These are phyloP conservation scores for Soucietia sequanensis DNA, from an alignment of 805 yeast species.

Conservation along the genomic window DNA sequence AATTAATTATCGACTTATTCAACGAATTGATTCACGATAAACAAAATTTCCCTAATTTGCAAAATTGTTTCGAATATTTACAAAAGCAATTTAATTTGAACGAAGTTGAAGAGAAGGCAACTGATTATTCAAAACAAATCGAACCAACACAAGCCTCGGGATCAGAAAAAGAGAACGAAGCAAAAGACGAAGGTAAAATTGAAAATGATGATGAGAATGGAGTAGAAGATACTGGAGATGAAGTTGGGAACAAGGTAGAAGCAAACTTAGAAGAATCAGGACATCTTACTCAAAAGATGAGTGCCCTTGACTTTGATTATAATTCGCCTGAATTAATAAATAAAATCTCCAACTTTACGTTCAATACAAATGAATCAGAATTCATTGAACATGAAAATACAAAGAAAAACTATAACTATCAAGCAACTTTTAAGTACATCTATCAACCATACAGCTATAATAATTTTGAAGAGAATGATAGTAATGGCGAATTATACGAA, in stretches of 20 bases:
- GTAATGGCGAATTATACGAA: conserved; percentile 1
- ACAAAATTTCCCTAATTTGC: conserved; percentile 10
- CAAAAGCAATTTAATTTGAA: conserved; percentile 15
- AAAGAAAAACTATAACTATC: neutral
- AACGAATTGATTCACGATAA: conserved; percentile 10
- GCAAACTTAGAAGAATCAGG: conserved; percentile 3
- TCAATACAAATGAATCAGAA: neutral
- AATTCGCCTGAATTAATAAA: conserved; percentile 25
- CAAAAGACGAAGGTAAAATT: neutral
- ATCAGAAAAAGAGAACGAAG: neutral
- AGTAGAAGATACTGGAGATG: no score
- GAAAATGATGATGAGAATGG: no score
- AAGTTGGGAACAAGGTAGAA: conserved; percentile 10
- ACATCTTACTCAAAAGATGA: no score
- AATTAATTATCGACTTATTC: conserved; percentile 14
- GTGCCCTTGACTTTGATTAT: conserved; percentile 21
- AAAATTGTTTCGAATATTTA: conserved; percentile 15
- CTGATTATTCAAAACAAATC: no score
- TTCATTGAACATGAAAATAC: no score
- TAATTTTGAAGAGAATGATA: neutral
- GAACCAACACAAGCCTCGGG: neutral
- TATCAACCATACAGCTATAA: neutral
- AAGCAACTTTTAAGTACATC: neutral
- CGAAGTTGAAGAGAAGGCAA: neutral
- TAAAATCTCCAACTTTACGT: conserved; percentile 7